Percentiles rank a stretch among this genome's conserved stretches.
phyloP scores from a whole-genome alignment of 805 yeast species.

The Wickerhamomyces strasburgensis region DNA sequence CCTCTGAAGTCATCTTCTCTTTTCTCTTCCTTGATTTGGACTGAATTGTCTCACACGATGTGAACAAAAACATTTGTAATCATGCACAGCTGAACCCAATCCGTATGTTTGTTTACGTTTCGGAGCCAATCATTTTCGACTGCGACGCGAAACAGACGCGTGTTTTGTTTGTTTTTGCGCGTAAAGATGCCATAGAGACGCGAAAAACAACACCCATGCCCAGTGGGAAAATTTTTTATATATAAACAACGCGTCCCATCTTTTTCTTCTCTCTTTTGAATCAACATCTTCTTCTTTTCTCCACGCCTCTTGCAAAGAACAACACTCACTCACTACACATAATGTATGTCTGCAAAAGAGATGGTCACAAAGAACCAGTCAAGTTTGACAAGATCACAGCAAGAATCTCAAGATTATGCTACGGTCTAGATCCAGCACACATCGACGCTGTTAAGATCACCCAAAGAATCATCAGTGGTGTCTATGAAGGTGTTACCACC shows the following conservation, averaged over 20 bases:
- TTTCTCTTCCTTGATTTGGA: no score
- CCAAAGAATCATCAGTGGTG: conserved; percentile 92
- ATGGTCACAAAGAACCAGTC: conserved; percentile 91
- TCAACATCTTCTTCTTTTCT: background rate
- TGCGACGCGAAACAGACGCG: conserved; percentile 9
- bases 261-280: conserved; percentile 1
- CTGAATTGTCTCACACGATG: background rate
- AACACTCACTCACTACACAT: background rate
- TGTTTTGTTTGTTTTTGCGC: conserved; percentile 1
- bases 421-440: conserved; percentile 86
- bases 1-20: background rate
- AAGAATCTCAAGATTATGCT: conserved; percentile 86
- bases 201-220: conserved; percentile 3
- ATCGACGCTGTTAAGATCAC: conserved; percentile 96
- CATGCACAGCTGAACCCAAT: background rate
- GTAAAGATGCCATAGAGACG: conserved; percentile 4
- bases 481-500: conserved; percentile 95
- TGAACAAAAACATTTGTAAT: background rate
- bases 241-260: conserved; percentile 13
- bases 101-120: conserved; percentile 8
- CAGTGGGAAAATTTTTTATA: background rate
- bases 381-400: conserved; percentile 97
- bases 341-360: conserved; percentile 88
- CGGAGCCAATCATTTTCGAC: conserved; percentile 9
- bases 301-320: background rate